Conservation (phyloP, 2,329 filamentous ascomycete genomes). For the Myriosclerotinia scirpicola region DNA sequence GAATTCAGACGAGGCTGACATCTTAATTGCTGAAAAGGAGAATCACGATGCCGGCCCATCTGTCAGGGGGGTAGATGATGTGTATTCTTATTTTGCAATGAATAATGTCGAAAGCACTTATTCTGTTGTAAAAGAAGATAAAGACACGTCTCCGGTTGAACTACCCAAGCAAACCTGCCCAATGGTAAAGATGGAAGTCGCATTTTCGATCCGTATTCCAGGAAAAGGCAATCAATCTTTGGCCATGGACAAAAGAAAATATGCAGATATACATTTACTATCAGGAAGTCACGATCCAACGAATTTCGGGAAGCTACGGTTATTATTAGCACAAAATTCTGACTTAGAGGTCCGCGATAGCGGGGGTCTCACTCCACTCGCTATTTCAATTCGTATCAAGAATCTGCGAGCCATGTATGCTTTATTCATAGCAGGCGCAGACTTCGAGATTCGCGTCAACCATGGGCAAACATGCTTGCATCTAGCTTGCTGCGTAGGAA, state of each 20-base stretch:
- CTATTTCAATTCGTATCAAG: neutral
- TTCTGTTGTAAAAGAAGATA: neutral
- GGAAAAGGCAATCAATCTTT: neutral
- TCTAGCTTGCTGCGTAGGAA: conserved; percentile 1
- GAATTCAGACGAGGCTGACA: neutral
- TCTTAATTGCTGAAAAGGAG: neutral
- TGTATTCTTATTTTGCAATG: neutral
- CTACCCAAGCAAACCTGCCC: no score
- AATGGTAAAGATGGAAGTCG: neutral
- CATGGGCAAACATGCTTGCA: neutral
- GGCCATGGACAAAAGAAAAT: neutral
- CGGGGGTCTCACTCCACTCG: neutral
- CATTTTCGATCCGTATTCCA: neutral
- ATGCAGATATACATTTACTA: neutral
- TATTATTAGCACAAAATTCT: neutral
- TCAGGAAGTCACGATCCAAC: neutral
- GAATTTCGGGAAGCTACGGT: neutral
- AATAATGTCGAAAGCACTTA: no score
- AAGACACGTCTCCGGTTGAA: no score
- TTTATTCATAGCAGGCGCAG: neutral
- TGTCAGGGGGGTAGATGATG: no score
- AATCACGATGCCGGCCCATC: neutral
- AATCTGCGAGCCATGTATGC: conserved; percentile 7
- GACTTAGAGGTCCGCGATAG: neutral
- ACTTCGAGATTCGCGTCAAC: neutral